These are phyloP conservation scores for Plectranthus barbatus DNA, from an alignment of 257 asterid genomes.

Conservation along the genomic window DNA sequence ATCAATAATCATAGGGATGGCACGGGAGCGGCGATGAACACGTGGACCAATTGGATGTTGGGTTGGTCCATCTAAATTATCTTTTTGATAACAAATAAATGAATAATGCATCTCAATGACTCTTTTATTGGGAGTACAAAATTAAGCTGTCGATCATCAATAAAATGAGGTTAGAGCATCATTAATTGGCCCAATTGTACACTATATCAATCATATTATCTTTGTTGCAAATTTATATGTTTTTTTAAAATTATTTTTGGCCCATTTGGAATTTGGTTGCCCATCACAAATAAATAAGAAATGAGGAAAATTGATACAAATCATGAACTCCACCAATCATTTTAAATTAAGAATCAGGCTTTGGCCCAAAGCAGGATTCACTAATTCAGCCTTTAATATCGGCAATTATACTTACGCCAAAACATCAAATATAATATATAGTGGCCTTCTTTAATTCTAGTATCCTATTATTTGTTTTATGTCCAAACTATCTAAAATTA, in stretches of 20 bases:
- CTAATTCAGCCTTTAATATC: too few species aligned
- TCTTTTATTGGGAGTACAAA: not conserved
- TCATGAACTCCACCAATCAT: too few species aligned
- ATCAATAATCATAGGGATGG: too few species aligned
- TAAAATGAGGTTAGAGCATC: not conserved
- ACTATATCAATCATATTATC: not conserved
- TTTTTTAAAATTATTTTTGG: not conserved
- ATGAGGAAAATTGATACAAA: not conserved
- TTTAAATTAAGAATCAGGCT: not conserved
- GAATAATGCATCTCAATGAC: too few species aligned
- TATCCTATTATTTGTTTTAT: too few species aligned
- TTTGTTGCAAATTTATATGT: not conserved
- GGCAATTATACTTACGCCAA: too few species aligned
- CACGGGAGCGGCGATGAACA: too few species aligned
- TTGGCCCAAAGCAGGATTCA: not conserved
- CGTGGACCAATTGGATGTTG: too few species aligned
- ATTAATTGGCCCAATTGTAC: not conserved
- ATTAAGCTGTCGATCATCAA: not conserved
- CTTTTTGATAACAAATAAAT: too few species aligned
- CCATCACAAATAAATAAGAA: not conserved
- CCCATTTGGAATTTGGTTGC: not conserved
- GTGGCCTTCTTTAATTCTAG: too few species aligned
- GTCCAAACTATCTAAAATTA: too few species aligned
- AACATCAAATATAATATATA: too few species aligned
- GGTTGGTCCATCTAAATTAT: conserved; percentile 8